Evolutionary conservation across 2,329 filamentous ascomycete species (phyloP), one percentile per base, ranked within the genome.

Genomic region (Tolypocladium ovalisporum): DNA sequence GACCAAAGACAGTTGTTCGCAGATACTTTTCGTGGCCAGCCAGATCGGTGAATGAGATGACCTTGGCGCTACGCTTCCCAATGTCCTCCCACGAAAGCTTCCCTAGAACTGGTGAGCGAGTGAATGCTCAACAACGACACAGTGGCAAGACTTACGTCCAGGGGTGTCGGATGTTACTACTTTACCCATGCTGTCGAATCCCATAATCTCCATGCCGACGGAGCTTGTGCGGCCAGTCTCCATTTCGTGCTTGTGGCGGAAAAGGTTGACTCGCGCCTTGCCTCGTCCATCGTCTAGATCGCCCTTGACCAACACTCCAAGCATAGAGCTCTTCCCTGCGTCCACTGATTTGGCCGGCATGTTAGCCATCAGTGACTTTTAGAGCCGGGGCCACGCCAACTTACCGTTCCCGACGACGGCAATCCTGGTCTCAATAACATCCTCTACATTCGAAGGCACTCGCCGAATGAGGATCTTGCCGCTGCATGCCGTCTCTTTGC

Each of bases 141-240:
- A n/a, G 8, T 29, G 10, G 12, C 13, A 9, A 32, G 22, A 71
- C 74, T 87, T 90, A 70, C 94, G 84, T 1, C 91, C 93, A 2
- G 92, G 89, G 0, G 87, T 88, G 58, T 88, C 88, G 42, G 89
- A 93, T 19, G 85, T 83, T 19, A 97, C 82, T 34, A 96, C 87
- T 32, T 92, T 84, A 34, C 94, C 93, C 57, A 82, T 81, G 54
- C 88, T 90, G 71, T 97, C 91, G 65, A 97, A 99, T 2, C 94
- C 94, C 87, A 97, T 91, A 60, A 97, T 97, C 72, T 99, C 94
- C 92, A 97, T 95, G 47, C 94, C 93, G 0, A 99, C 94, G 0
- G 92, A 97, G 69, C 90, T 96, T 12, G 94, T 99, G 62, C 94
- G 83, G 1, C 94, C 94, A 52, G 89, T 94, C 73, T 99, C 94